Percentiles rank a stretch among this genome's conserved stretches.
Conservation (phyloP, 495 filamentous ascomycete genomes). For the Podospora didyma region DNA sequence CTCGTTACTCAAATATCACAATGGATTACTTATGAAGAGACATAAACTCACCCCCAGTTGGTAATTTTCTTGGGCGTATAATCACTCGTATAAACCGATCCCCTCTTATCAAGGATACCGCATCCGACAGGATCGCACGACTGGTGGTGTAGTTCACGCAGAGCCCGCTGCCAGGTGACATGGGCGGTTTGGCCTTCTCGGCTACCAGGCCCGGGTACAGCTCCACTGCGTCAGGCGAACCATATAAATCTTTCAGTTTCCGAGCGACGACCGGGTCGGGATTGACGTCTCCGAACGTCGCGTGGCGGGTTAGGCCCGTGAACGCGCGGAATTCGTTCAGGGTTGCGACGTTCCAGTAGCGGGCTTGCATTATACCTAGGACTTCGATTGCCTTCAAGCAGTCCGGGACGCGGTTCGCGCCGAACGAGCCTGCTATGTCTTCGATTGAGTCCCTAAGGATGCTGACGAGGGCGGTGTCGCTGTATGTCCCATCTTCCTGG, state of each 20-base stretch:
- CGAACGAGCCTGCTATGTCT: conserved; percentile 58
- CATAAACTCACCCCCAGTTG: conserved; percentile 63
- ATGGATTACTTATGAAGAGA: no score
- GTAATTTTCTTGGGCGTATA: conserved; percentile 77
- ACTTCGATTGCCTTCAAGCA: conserved; percentile 75
- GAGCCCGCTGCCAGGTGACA: conserved; percentile 75
- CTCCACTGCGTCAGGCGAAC: conserved; percentile 66
- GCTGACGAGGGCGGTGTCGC: conserved; percentile 64
- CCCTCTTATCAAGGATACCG: conserved; percentile 74
- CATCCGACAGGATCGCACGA: conserved; percentile 79
- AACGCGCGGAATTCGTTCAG: conserved; percentile 85
- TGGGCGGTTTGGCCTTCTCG: conserved; percentile 71
- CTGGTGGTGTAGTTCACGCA: conserved; percentile 79
- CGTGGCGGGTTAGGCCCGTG: conserved; percentile 71
- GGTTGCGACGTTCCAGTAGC: conserved; percentile 76
- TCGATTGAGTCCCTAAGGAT: conserved; percentile 66
- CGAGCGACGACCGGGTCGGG: conserved; percentile 66
- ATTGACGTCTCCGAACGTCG: conserved; percentile 84
- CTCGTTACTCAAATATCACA: conserved; percentile 49
- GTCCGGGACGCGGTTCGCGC: conserved; percentile 69
- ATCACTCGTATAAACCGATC: conserved; percentile 79
- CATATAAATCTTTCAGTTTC: conserved; percentile 69
- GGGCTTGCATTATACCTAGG: conserved; percentile 78
- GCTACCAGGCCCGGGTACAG: conserved; percentile 79
- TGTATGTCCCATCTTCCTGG: conserved; percentile 54